Percentiles rank a stretch among this genome's conserved stretches.
Evolutionary conservation across 2,329 filamentous ascomycete species (phyloP).

Genomic region (Penicillium nordicum): DNA sequence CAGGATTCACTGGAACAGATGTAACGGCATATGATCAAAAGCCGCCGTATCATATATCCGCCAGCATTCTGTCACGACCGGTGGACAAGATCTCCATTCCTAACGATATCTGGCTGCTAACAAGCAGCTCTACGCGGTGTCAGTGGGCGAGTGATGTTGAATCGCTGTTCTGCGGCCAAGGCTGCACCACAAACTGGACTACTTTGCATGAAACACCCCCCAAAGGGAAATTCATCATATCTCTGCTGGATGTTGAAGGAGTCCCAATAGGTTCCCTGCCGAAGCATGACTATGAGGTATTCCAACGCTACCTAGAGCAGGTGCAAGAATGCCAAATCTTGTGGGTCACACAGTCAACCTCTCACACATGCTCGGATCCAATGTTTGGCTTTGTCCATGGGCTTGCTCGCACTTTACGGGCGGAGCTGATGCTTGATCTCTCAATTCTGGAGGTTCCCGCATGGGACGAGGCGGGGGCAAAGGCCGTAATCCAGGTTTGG

Average conservation of each 20-base stretch:
- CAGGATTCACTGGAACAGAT: slow-evolving; percentile 4
- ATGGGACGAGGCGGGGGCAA: not conserved
- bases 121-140: not conserved
- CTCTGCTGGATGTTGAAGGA: not conserved
- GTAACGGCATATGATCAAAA: not conserved
- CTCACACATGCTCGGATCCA: slow-evolving; percentile 8
- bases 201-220: not conserved
- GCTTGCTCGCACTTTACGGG: slow-evolving; percentile 10
- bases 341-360: slow-evolving; percentile 9
- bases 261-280: not conserved
- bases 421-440: slow-evolving; percentile 8
- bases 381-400: slow-evolving; percentile 11
- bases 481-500: not conserved
- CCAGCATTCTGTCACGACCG: not conserved
- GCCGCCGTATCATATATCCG: not conserved
- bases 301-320: not conserved
- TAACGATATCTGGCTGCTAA: not conserved
- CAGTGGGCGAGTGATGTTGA: not conserved
- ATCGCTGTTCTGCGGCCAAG: not conserved
- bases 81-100: not conserved
- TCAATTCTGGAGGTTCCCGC: slow-evolving; percentile 10
- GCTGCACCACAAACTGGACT: not conserved
- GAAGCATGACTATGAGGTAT: not conserved
- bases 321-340: slow-evolving; percentile 2
- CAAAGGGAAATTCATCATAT: not conserved